Evolutionary conservation across 495 filamentous ascomycete species (phyloP), one percentile per base, ranked within the genome.

Genomic region (Daldinia caldariorum): DNA sequence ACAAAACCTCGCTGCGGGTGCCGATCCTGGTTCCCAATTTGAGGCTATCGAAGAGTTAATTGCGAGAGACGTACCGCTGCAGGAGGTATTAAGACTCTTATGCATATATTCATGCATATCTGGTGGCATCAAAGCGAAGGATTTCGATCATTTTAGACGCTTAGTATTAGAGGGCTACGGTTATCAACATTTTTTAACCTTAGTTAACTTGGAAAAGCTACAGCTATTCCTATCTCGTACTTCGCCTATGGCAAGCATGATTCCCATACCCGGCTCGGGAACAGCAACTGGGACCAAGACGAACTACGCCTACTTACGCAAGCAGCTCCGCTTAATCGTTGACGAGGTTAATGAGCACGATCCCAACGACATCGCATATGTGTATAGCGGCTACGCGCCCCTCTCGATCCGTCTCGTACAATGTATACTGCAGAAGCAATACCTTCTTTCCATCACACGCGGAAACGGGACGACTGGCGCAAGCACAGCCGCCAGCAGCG

Each of bases 321-420:
- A 93, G 76, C 87, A 88, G 66, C 88, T 99, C 29, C 87, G 90
- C 26, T 87, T 99, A 54, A 94, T 97, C 68, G 90, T 97, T 58
- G 94, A 98, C 77, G 96, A 99, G 77, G 94, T 98, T 63, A 94
- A 97, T 75, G 96, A 98, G 77, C 89, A 94, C 50, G 92, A 97
- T n/a, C 96, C 96, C 8, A 90, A 94, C 71, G 96, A 99, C 67
- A 92, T 98, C 67, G 92, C 96, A 9, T 99, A 98, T 75, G 94
- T 97, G 37, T 99, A 97, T 83, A 94, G 91, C 69, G 96, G 96
- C 50, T 98, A 97, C 77, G 96, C 96, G 6, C 95, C 96, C 2
- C 86, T 99, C 22, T 96, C 92, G 61, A 85, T 98, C 66, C 92
- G 96, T 14, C 87, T 99, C 16, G 90, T 99, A n/a, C 96, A 99